Percentiles rank a stretch among this genome's conserved stretches.
phyloP scores from a whole-genome alignment of 192 early-diverging fungal species.

The Podila epigama region DNA sequence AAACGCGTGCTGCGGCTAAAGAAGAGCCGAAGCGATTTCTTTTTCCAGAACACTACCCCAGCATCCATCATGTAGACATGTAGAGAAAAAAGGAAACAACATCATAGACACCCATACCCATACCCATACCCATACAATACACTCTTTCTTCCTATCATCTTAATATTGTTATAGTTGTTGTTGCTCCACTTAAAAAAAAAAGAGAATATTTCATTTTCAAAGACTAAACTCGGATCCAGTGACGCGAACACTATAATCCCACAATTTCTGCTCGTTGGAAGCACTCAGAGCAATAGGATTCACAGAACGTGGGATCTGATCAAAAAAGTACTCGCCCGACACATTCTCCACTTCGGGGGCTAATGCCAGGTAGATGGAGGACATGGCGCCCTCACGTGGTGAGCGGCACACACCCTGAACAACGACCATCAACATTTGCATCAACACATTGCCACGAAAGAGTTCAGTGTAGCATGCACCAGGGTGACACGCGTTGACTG shows the following conservation, averaged over 20 bases:
- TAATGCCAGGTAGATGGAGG: slow-evolving; percentile 54
- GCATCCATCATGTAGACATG: slow-evolving; percentile 27
- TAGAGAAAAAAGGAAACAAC: neutral
- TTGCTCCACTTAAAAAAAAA: no score
- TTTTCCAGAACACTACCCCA: slow-evolving; percentile 45
- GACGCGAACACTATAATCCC: no score
- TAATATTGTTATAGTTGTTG: no score
- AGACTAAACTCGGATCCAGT: no score
- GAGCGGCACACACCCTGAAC: slow-evolving; percentile 48
- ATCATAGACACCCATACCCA: neutral
- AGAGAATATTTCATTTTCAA: no score
- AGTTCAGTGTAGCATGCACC: slow-evolving; percentile 59
- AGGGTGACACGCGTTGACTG: slow-evolving; percentile 65
- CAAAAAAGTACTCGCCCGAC: slow-evolving; percentile 53
- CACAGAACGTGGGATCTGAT: slow-evolving; percentile 26
- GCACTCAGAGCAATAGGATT: slow-evolving; percentile 24
- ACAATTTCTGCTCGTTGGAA: slow-evolving; percentile 21
- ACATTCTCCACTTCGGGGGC: slow-evolving; percentile 52
- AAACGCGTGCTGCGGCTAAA: slow-evolving; percentile 13
- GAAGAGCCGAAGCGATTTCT: slow-evolving; percentile 47
- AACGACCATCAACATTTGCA: slow-evolving; percentile 49
- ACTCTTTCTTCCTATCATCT: neutral
- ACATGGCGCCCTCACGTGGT: slow-evolving; percentile 45
- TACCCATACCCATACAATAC: no score
- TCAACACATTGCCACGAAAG: slow-evolving; percentile 52